A percentile compares a stretch with the other conserved stretches of the same genome.
phyloP scores from a whole-genome alignment of 768 basidiomycete species.

The Amanita inopinata region DNA sequence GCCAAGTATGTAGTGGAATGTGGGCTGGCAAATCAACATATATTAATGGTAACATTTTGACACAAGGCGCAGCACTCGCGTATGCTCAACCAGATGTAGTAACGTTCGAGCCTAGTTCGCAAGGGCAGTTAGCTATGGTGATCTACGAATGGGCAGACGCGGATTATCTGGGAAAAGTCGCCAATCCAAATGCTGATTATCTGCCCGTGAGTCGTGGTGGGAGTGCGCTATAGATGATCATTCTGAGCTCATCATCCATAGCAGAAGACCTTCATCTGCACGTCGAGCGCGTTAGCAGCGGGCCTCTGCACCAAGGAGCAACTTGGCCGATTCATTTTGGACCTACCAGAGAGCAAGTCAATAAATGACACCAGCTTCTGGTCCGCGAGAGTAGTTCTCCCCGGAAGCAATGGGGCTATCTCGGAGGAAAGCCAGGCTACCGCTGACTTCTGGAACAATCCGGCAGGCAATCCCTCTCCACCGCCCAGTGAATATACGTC shows the following conservation, averaged over 20 bases:
- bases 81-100: slow-evolving; percentile 30
- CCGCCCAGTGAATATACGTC: slow-evolving; percentile 37
- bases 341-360: slow-evolving; percentile 51
- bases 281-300: slow-evolving; percentile 61
- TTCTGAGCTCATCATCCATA: slow-evolving; percentile 15
- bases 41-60: slow-evolving; percentile 64
- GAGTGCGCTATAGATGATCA: background rate
- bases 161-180: slow-evolving; percentile 67
- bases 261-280: slow-evolving; percentile 94
- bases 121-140: slow-evolving; percentile 88
- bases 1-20: slow-evolving; percentile 95
- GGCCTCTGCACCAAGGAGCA: slow-evolving; percentile 61
- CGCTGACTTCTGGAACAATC: slow-evolving; percentile 47
- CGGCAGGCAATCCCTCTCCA: slow-evolving; percentile 47
- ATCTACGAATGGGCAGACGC: slow-evolving; percentile 95
- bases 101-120: slow-evolving; percentile 65
- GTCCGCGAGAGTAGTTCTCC: slow-evolving; percentile 70
- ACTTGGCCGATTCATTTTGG: slow-evolving; percentile 86
- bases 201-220: slow-evolving; percentile 57
- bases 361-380: slow-evolving; percentile 78
- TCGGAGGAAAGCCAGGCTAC: slow-evolving; percentile 16
- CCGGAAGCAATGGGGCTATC: slow-evolving; percentile 22
- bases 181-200: slow-evolving; percentile 40
- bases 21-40: slow-evolving; percentile 71
- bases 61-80: background rate